Percentiles rank a stretch among this genome's conserved stretches.
phyloP scores from a whole-genome alignment of 2,329 filamentous ascomycete genomes.

The Pestalotiopsis sp. region DNA sequence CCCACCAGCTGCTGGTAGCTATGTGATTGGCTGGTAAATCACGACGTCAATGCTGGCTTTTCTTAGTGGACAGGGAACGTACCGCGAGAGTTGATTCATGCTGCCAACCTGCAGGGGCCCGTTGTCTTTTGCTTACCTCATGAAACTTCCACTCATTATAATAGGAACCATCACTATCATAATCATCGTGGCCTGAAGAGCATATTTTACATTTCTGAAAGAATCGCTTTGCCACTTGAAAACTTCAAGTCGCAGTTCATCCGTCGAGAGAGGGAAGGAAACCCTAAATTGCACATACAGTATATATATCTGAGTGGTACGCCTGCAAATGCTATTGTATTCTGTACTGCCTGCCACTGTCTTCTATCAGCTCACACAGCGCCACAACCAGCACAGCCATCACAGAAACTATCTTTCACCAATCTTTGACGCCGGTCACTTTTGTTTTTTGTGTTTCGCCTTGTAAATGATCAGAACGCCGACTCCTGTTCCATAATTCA shows the following conservation, averaged over 20 bases:
- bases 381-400: background rate
- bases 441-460: background rate
- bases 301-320: too few species aligned
- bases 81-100: background rate
- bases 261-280: too few species aligned
- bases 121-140: background rate
- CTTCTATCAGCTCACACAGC: background rate
- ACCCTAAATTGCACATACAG: too few species aligned
- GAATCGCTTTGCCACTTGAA: too few species aligned
- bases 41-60: constrained; percentile 1
- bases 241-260: too few species aligned
- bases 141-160: background rate
- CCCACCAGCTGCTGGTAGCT: background rate
- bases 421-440: background rate
- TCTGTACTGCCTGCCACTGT: background rate
- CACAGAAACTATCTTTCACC: background rate
- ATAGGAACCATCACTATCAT: background rate
- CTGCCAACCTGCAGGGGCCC: background rate
- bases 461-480: constrained; percentile 12
- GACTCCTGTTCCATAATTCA: background rate
- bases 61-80: background rate
- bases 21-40: background rate
- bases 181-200: too few species aligned
- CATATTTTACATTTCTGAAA: too few species aligned
- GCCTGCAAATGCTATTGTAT: background rate